A percentile compares a stretch with the other conserved stretches of the same genome.
These are phyloP conservation scores for Trypanosoma platydactyli DNA, from an alignment of 208 protist species.

Conservation along the genomic window DNA sequence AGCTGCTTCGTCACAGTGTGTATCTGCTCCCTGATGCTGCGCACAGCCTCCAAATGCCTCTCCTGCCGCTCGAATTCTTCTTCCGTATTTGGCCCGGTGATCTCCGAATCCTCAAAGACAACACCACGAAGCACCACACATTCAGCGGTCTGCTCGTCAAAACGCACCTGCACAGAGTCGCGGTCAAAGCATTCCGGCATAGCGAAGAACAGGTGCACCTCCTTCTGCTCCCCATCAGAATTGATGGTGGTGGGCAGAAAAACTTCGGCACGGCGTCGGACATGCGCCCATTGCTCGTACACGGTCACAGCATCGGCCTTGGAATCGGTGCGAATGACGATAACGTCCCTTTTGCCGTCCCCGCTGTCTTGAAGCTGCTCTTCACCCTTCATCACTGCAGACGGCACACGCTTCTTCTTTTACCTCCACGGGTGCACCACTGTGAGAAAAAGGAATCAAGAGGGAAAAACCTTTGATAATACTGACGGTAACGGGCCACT, in stretches of 20 bases:
- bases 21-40: constrained; percentile 12
- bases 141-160: constrained; percentile 25
- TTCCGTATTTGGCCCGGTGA: neutral
- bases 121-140: constrained; percentile 28
- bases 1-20: constrained; percentile 10
- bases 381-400: neutral
- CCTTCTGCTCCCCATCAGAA: neutral
- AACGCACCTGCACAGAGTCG: constrained; percentile 36
- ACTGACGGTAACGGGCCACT: neutral
- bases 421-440: neutral
- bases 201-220: constrained; percentile 25
- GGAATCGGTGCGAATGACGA: constrained; percentile 18
- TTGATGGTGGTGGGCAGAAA: constrained; percentile 4
- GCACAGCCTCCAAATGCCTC: neutral
- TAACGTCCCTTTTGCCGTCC: neutral
- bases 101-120: constrained; percentile 14
- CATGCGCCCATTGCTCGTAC: constrained; percentile 17
- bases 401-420: neutral
- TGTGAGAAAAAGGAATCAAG: neutral
- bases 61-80: constrained; percentile 3
- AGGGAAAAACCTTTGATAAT: neutral
- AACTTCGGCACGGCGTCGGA: constrained; percentile 21
- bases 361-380: too few relatives aligned
- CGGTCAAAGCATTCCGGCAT: constrained; percentile 28
- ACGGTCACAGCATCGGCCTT: constrained; percentile 22